A percentile compares a stretch with the other conserved stretches of the same genome.
Conservation (phyloP, 257 asterid genomes). For the Capsicum baccatum region DNA sequence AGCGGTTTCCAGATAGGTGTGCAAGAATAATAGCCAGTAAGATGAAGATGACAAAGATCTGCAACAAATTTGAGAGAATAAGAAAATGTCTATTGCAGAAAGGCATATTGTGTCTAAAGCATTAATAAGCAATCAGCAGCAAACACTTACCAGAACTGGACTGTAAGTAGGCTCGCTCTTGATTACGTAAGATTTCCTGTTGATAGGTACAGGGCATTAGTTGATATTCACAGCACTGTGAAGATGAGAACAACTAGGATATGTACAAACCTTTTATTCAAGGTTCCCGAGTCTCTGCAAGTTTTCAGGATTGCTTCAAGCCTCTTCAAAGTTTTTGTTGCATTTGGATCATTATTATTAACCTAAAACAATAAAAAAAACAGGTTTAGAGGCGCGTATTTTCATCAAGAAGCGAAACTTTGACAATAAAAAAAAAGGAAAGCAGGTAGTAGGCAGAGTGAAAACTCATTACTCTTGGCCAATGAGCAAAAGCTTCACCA, state of each 20-base stretch:
- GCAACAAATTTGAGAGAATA: constrained; percentile 42
- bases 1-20: constrained; percentile 50
- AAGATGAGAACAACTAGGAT: not conserved
- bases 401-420: not conserved
- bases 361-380: constrained; percentile 47
- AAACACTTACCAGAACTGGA: constrained; percentile 60
- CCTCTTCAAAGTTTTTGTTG: constrained; percentile 66
- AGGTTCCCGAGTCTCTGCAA: constrained; percentile 88
- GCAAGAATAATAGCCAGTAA: constrained; percentile 64
- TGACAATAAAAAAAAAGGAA: not conserved
- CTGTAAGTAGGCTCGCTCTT: constrained; percentile 57
- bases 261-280: constrained; percentile 44
- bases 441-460: not conserved
- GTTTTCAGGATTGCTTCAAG: constrained; percentile 68
- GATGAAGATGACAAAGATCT: constrained; percentile 67
- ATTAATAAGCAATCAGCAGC: not conserved
- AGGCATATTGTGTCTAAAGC: not conserved
- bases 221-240: not conserved
- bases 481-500: not conserved
- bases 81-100: constrained; percentile 27
- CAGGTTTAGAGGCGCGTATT: not conserved
- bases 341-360: constrained; percentile 79
- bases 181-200: constrained; percentile 78
- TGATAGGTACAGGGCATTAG: constrained; percentile 31
- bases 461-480: not conserved